Evolutionary conservation across 805 yeast genomes (phyloP).

Genomic region (Yamadazyma nakazawae): DNA sequence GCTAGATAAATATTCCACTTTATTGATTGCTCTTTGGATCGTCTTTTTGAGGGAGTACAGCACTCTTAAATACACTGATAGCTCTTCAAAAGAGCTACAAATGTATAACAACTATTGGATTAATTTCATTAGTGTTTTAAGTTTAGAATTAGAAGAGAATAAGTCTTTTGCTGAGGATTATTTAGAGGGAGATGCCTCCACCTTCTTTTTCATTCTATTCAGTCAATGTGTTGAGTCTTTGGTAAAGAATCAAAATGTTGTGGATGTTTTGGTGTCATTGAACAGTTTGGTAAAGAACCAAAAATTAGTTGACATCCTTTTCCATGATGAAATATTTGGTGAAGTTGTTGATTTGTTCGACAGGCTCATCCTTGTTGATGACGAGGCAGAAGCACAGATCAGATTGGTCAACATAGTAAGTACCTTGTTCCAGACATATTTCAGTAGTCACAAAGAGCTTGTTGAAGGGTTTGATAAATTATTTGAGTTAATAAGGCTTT

Average conservation of each 20-base stretch:
- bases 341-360: slow-evolving; percentile 78
- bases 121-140: slow-evolving; percentile 71
- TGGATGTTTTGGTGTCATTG: slow-evolving; percentile 47
- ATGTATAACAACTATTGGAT: slow-evolving; percentile 67
- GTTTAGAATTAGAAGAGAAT: slow-evolving; percentile 56
- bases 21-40: slow-evolving; percentile 78
- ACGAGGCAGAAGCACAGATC: slow-evolving; percentile 58
- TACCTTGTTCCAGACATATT: slow-evolving; percentile 27
- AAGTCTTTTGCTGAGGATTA: slow-evolving; percentile 42
- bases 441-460: slow-evolving; percentile 33
- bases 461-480: slow-evolving; percentile 65
- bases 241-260: slow-evolving; percentile 45
- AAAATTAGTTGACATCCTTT: slow-evolving; percentile 55
- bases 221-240: slow-evolving; percentile 81
- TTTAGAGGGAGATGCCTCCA: slow-evolving; percentile 52
- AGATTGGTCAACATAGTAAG: slow-evolving; percentile 40
- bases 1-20: slow-evolving; percentile 52
- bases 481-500: slow-evolving; percentile 75
- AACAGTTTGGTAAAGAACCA: slow-evolving; percentile 53
- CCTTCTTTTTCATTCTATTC: slow-evolving; percentile 74
- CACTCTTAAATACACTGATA: slow-evolving; percentile 51
- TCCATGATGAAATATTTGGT: slow-evolving; percentile 63
- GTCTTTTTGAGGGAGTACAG: slow-evolving; percentile 72
- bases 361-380: slow-evolving; percentile 60
- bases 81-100: slow-evolving; percentile 38